Evolutionary conservation across 176 grass and related monocot species (phyloP).

Genomic region (Alopecurus myosuroides): DNA sequence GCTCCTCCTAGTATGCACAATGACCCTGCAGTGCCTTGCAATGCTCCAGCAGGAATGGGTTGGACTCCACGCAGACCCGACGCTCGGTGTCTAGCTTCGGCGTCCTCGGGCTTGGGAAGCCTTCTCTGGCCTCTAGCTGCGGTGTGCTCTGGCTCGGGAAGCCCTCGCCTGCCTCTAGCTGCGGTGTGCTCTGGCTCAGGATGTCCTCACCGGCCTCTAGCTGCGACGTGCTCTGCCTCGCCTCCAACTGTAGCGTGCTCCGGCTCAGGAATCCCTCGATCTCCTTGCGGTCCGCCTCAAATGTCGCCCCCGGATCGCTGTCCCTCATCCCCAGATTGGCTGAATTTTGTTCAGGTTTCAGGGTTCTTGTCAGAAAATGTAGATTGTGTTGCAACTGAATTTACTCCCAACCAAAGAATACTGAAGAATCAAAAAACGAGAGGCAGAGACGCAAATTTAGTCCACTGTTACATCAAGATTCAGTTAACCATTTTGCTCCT

Average conservation of each 20-base stretch:
- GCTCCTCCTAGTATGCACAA: neutral
- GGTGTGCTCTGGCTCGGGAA: neutral
- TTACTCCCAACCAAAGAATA: neutral
- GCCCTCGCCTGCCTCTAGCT: neutral
- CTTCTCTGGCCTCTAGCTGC: neutral
- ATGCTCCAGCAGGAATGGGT: conserved; percentile 1
- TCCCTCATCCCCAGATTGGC: conserved; percentile 52
- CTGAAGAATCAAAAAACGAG: neutral
- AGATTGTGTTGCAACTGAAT: neutral
- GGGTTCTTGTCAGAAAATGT: neutral
- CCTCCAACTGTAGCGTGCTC: neutral
- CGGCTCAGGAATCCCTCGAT: neutral
- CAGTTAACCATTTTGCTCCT: neutral
- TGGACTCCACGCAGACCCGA: conserved; percentile 23
- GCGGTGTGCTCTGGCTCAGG: neutral
- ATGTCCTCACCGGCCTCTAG: neutral
- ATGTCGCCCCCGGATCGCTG: conserved; percentile 20
- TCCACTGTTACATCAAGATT: neutral
- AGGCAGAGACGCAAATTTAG: neutral
- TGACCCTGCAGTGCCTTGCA: neutral
- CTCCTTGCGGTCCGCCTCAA: conserved; percentile 34
- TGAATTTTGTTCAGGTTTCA: conserved; percentile 29
- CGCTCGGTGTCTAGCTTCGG: conserved; percentile 1
- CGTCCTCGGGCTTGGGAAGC: neutral
- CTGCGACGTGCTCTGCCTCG: neutral